A percentile compares a stretch with the other conserved stretches of the same genome.
Evolutionary conservation across 495 filamentous ascomycete genomes (phyloP).

Genomic region (Podospora pseudoanserina): DNA sequence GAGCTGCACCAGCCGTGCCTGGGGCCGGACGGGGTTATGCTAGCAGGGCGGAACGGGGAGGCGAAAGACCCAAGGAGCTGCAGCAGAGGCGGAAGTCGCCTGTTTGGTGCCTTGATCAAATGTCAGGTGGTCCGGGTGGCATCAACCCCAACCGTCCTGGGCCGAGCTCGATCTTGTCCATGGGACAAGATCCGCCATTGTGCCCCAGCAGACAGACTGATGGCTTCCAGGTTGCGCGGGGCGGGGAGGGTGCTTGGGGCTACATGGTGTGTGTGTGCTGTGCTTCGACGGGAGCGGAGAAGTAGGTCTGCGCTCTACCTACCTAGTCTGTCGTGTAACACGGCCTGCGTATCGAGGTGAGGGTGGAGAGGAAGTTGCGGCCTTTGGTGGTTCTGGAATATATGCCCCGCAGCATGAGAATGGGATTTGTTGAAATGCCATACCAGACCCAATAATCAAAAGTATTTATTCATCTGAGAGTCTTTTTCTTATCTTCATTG

Average conservation of each 20-base stretch:
- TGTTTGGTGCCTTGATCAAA: not conserved
- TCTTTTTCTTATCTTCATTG: not conserved
- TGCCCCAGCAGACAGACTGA: too few relatives aligned
- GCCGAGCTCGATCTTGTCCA: constrained; percentile 1
- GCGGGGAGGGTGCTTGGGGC: not conserved
- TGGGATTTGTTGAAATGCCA: not conserved
- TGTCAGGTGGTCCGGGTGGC: not conserved
- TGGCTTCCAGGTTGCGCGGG: too few relatives aligned
- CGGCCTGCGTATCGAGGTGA: not conserved
- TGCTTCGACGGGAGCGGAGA: not conserved
- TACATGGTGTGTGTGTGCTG: not conserved
- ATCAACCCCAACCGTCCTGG: constrained; percentile 2
- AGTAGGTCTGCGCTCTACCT: too few relatives aligned
- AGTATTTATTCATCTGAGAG: not conserved
- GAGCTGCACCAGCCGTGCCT: not conserved
- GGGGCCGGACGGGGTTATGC: constrained; percentile 1
- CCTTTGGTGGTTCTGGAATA: not conserved
- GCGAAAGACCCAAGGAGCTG: not conserved
- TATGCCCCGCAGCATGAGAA: not conserved
- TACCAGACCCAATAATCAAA: not conserved
- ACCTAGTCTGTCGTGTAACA: not conserved
- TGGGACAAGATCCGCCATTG: not conserved
- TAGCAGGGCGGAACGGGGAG: not conserved
- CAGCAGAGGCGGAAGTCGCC: not conserved
- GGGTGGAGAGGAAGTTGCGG: not conserved